A percentile compares a stretch with the other conserved stretches of the same genome.
phyloP scores from a whole-genome alignment of 441 rosid species.

The Erysimum pusillum region DNA sequence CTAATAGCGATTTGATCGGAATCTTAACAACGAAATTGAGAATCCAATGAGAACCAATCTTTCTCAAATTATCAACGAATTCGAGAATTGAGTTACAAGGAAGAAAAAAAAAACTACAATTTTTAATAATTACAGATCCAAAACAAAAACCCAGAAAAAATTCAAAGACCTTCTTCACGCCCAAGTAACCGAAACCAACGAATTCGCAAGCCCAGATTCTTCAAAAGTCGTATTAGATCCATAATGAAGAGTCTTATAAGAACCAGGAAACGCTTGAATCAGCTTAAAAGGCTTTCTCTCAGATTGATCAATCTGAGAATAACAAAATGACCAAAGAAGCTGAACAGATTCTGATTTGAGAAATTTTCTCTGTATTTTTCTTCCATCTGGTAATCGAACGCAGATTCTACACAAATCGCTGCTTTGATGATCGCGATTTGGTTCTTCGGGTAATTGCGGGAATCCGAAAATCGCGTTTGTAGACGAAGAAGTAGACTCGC shows the following conservation, averaged over 20 bases:
- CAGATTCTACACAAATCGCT: slow-evolving; percentile 78
- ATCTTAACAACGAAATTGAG: neutral
- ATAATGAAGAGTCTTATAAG: slow-evolving; percentile 66
- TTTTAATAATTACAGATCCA: slow-evolving; percentile 9
- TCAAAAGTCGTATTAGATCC: slow-evolving; percentile 66
- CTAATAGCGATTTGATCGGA: neutral
- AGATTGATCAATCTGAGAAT: slow-evolving; percentile 56
- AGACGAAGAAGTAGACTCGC: neutral
- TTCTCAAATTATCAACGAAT: too few species aligned
- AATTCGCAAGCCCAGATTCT: slow-evolving; percentile 83
- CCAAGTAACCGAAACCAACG: slow-evolving; percentile 79
- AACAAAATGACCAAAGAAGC: slow-evolving; percentile 89
- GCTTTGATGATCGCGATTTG: slow-evolving; percentile 57
- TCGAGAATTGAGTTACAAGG: too few species aligned
- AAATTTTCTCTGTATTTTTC: slow-evolving; percentile 71
- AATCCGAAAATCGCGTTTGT: slow-evolving; percentile 47
- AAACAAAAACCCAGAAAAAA: neutral
- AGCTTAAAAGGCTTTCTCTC: slow-evolving; percentile 66
- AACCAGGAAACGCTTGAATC: slow-evolving; percentile 80
- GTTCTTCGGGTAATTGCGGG: slow-evolving; percentile 78
- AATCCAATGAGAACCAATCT: too few species aligned
- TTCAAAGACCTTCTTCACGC: slow-evolving; percentile 52
- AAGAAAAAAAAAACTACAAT: neutral
- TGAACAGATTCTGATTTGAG: slow-evolving; percentile 71
- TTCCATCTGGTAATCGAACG: slow-evolving; percentile 89